These are phyloP conservation scores for Collybiopsis luxurians DNA, from an alignment of 768 basidiomycete species.

Conservation along the genomic window DNA sequence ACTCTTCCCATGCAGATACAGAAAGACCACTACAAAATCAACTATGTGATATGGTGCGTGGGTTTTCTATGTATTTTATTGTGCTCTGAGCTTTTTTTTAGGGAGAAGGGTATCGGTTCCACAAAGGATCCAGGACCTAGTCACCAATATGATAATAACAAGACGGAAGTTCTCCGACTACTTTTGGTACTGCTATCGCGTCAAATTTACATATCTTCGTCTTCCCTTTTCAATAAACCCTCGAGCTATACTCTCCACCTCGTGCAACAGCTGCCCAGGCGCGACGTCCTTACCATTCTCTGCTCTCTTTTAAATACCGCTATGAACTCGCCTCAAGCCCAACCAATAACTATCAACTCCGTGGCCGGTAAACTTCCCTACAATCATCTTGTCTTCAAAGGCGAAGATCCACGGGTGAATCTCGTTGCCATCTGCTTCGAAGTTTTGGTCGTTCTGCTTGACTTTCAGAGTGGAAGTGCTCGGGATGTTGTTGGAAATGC, in stretches of 20 bases:
- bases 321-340: slow-evolving; percentile 61
- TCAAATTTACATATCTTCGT: slow-evolving; percentile 81
- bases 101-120: slow-evolving; percentile 96
- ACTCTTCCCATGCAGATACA: slow-evolving; percentile 79
- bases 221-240: slow-evolving; percentile 65
- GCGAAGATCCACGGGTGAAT: slow-evolving; percentile 73
- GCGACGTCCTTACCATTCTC: slow-evolving; percentile 85
- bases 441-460: slow-evolving; percentile 70
- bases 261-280: slow-evolving; percentile 71
- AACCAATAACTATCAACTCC: slow-evolving; percentile 53
- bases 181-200: slow-evolving; percentile 86
- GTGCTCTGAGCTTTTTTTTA: slow-evolving; percentile 23
- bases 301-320: slow-evolving; percentile 93
- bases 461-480: slow-evolving; percentile 78
- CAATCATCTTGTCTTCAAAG: slow-evolving; percentile 87
- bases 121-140: slow-evolving; percentile 68
- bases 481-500: slow-evolving; percentile 47
- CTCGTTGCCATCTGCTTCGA: slow-evolving; percentile 78
- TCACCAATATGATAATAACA: slow-evolving; percentile 71
- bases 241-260: slow-evolving; percentile 77
- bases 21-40: slow-evolving; percentile 78
- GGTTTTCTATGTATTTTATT: not conserved
- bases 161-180: slow-evolving; percentile 86
- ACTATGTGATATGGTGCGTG: slow-evolving; percentile 86
- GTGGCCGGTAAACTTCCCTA: slow-evolving; percentile 83